A percentile compares a stretch with the other conserved stretches of the same genome.
phyloP scores from a whole-genome alignment of 495 filamentous ascomycete genomes.

The Viridothelium virens region DNA sequence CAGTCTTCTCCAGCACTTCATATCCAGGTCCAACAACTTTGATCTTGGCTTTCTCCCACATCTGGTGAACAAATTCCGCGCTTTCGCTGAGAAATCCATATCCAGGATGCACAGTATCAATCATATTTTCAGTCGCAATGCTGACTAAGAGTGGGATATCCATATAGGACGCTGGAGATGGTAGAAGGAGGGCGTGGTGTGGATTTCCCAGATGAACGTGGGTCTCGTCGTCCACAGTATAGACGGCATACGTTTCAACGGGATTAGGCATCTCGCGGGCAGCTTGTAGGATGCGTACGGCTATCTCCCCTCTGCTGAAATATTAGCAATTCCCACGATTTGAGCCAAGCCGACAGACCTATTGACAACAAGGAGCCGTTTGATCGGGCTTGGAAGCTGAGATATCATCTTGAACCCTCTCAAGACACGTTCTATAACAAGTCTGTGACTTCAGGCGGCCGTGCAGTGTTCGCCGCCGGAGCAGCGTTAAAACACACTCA shows the following conservation, averaged over 20 bases:
- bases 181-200: slow-evolving; percentile 42
- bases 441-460: background rate
- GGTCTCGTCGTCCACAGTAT: slow-evolving; percentile 46
- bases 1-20: slow-evolving; percentile 44
- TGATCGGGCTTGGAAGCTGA: slow-evolving; percentile 38
- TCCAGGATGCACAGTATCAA: slow-evolving; percentile 54
- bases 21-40: slow-evolving; percentile 50
- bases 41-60: slow-evolving; percentile 44
- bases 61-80: slow-evolving; percentile 44
- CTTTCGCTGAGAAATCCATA: slow-evolving; percentile 59
- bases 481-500: background rate
- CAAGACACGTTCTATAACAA: background rate
- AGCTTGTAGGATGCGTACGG: slow-evolving; percentile 50
- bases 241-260: slow-evolving; percentile 48
- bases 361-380: slow-evolving; percentile 50
- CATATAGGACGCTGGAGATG: slow-evolving; percentile 45
- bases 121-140: slow-evolving; percentile 41
- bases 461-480: background rate
- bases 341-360: slow-evolving; percentile 34
- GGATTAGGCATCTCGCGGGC: slow-evolving; percentile 43
- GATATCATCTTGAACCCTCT: slow-evolving; percentile 4
- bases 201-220: slow-evolving; percentile 43
- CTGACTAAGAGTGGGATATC: slow-evolving; percentile 43
- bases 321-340: too few relatives aligned
- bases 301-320: slow-evolving; percentile 50